Evolutionary conservation across 768 basidiomycete species (phyloP), one percentile per base, ranked within the genome.

Genomic region (Termitomyces sp.): DNA sequence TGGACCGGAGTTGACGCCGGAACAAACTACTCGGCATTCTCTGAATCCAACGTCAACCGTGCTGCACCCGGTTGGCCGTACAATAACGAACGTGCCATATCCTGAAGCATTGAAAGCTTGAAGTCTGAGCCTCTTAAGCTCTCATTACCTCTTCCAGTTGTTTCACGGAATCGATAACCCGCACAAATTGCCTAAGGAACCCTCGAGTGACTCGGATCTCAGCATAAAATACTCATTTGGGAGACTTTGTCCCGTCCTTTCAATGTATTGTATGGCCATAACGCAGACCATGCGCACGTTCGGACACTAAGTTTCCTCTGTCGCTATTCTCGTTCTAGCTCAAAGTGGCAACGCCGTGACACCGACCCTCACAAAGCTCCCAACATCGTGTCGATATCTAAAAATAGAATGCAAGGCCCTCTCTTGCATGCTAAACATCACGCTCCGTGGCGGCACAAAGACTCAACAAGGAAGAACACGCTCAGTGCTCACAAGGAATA

Each of bases 1-100:
- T 37, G 56, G 56, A n/a, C 56, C 46, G 57, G 47, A 49, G 47
- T 32, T 40, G 57, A n/a, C 6, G 2, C 46, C 57, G 57, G 57
- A 58, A 58, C 57, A 58, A 58, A 48, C 2, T 3, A 14, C 6
- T 49, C 57, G 45, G 57, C 29, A 40, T 43, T 48, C 17, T 58
- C 57, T 47, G 37, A 32, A n/a, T 2, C 31, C 10, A 25, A 15
- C 31, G 9, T 37, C 32, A 29, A 58, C 48, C 56, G 43, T 57
- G 29, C 38, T 10, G 38, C 29, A 29, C 42, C 29, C 29, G 53
- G 38, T 54, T 54, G 31, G 54, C 31, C 43, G 42, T 31, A 36
- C 32, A n/a, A 57, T 17, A 20, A 25, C 25, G 25, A 47, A 49
- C 56, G 45, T 48, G 47, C 45, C 9, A 7, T 50, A 40, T 40